Percentiles rank a stretch among this genome's conserved stretches.
phyloP scores from a whole-genome alignment of 208 protist genomes.

The Naegleria fowleri region DNA sequence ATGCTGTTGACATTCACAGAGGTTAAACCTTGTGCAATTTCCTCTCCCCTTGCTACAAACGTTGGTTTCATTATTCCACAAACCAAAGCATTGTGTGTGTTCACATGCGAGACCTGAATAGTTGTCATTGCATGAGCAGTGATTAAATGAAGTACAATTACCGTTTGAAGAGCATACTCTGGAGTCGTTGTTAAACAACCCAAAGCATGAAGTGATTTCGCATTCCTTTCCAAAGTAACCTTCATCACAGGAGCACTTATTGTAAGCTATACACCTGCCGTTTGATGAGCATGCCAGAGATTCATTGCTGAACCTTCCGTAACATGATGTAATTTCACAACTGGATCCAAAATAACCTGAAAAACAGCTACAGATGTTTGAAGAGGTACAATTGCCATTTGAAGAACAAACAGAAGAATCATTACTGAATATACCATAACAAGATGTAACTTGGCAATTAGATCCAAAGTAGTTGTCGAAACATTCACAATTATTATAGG shows the following conservation, averaged over 20 bases:
- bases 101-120: neutral
- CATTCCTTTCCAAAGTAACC: neutral
- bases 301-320: neutral
- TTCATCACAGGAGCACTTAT: neutral
- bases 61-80: neutral
- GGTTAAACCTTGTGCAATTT: neutral
- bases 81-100: neutral
- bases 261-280: neutral
- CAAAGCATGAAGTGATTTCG: neutral
- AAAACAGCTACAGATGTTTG: neutral
- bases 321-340: neutral
- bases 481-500: neutral
- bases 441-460: neutral
- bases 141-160: neutral
- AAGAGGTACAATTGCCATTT: neutral
- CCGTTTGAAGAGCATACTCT: neutral
- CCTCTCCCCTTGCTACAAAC: neutral
- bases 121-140: neutral
- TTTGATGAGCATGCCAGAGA: neutral
- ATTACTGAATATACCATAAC: neutral
- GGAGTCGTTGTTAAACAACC: neutral
- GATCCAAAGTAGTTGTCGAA: neutral
- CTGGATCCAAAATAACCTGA: neutral
- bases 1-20: neutral
- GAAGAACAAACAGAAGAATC: neutral